A percentile compares a stretch with the other conserved stretches of the same genome.
phyloP scores from a whole-genome alignment of 176 grass and related monocot genomes.

The Tillandsia fasciculata region DNA sequence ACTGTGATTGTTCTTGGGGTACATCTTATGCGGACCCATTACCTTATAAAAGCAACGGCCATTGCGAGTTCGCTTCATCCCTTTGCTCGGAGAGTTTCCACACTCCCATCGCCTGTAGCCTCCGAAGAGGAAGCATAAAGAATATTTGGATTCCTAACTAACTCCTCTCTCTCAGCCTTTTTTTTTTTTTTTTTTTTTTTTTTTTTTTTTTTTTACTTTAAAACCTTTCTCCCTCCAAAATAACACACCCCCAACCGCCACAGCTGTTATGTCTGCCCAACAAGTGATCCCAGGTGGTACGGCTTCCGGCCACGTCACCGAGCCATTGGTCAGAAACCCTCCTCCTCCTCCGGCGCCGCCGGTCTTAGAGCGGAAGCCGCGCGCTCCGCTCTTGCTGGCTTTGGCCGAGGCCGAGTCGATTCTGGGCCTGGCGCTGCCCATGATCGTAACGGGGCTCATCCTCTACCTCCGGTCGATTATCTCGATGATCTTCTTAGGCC shows the following conservation, averaged over 20 bases:
- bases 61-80: too few species aligned
- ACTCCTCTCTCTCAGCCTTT: background rate
- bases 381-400: background rate
- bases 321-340: background rate
- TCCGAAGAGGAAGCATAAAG: background rate
- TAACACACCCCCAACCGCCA: background rate
- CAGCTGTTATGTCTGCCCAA: background rate
- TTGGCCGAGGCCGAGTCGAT: constrained; percentile 41
- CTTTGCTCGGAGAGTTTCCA: too few species aligned
- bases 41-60: too few species aligned
- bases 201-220: background rate
- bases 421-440: constrained; percentile 44
- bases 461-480: constrained; percentile 90
- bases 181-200: background rate
- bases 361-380: background rate
- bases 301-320: background rate
- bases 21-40: too few species aligned
- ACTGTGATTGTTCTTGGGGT: too few species aligned
- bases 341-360: background rate
- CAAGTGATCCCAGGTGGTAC: background rate
- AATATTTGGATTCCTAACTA: background rate
- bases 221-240: background rate
- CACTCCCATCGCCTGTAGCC: background rate
- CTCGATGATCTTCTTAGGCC: constrained; percentile 80
- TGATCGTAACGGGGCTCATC: constrained; percentile 66